Base-by-base conservation (phyloP, 1,139 yeast species). In the Suhomyces ambrosiae region DNA sequence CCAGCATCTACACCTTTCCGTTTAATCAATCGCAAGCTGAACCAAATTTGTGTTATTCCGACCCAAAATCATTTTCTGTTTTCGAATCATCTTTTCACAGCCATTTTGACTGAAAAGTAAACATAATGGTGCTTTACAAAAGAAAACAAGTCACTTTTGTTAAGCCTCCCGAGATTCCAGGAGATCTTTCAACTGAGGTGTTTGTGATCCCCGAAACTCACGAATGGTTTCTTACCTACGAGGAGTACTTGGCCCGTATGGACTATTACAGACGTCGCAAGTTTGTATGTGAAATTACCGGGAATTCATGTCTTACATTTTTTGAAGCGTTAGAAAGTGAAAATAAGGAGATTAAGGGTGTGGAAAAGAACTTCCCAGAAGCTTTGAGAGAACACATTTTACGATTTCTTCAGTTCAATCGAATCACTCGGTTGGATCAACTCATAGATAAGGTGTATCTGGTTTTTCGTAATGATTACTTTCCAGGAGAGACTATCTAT, bases 261-360 rank as follows among this genome's bases (percentile, higher is more conserved):
- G 89, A 85, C 58, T 85, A 82, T 59, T 86, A 84, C 60, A 75
- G 74, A 46, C 76, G 80, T 42, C 79, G 80, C 48, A 85, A 87
- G 58, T 92, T 92, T 63, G 95, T 89, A 5, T 92, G 97, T 65
- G 98, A 92, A 65, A 84, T 92, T 39, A 88, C 97, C 0, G 98
- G 98, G 17, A 88, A 89, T 53, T 85, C 96, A 13, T 85, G 95
- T 53, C 71, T 90, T 41, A 87, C 96, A 0, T 92, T 79, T 58
- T 89, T 89, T 58, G 95, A 92, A 54, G 98, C 98, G 0, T 70
- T 79, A 33, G 79, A 81, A 42, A 81, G 87, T 48, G 98, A 92
- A 63, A 74, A 71, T 45, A 62, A 61, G 34, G 92, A 85, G 58
- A 78, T 83, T 53, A 68, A 70, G 45, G 82, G 78, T 45, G 89